Conservation (phyloP, 169 alveolate species). For the Plasmodium billcollinsi region DNA sequence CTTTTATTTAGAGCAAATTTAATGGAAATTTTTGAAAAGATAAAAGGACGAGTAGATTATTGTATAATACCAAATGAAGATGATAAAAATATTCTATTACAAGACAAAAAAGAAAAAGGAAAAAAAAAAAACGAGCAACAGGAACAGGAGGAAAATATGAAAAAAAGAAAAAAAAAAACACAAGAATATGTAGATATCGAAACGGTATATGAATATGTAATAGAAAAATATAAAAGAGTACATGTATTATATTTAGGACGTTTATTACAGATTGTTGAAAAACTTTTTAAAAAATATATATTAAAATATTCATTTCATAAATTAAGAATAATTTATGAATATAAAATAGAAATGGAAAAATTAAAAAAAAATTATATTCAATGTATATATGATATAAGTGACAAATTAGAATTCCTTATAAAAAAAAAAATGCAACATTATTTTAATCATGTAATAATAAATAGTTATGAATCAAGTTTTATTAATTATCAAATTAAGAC, state of each 20-base stretch:
- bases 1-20: slow-evolving; percentile 21
- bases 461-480: slow-evolving; percentile 41
- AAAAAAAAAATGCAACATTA: slow-evolving; percentile 28
- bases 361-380: slow-evolving; percentile 1
- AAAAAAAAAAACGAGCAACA: too few species aligned
- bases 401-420: slow-evolving; percentile 12
- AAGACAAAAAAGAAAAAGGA: not conserved
- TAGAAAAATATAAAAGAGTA: slow-evolving; percentile 33
- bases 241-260: slow-evolving; percentile 33
- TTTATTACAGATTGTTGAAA: slow-evolving; percentile 27
- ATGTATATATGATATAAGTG: slow-evolving; percentile 10
- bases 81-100: not conserved
- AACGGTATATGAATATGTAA: slow-evolving; percentile 41
- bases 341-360: slow-evolving; percentile 12
- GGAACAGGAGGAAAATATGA: not conserved
- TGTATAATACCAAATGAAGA: not conserved
- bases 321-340: not conserved
- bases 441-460: slow-evolving; percentile 30
- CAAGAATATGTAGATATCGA: slow-evolving; percentile 42
- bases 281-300: slow-evolving; percentile 3
- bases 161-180: not conserved
- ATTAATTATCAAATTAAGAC: slow-evolving; percentile 47
- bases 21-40: slow-evolving; percentile 38
- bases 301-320: slow-evolving; percentile 1
- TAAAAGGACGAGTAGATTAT: slow-evolving; percentile 18